These are phyloP conservation scores for Aspergillus wentii DNA, from an alignment of 495 filamentous ascomycete genomes.

Conservation along the genomic window DNA sequence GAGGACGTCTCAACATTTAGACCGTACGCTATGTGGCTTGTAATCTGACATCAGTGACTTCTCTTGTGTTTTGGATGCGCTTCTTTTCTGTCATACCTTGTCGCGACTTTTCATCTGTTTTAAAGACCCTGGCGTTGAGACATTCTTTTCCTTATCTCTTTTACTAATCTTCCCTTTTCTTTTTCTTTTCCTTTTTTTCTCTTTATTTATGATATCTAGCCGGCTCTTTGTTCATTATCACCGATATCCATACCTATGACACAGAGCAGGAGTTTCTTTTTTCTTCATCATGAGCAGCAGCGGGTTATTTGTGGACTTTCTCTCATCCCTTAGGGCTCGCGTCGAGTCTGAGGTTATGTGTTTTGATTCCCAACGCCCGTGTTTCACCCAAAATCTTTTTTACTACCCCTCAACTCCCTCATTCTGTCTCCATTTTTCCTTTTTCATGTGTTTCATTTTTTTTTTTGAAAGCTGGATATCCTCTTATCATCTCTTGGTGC, in stretches of 20 bases:
- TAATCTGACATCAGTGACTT: conserved; percentile 14
- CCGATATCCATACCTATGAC: conserved; percentile 33
- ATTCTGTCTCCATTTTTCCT: conserved; percentile 9
- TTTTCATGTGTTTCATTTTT: conserved; percentile 10
- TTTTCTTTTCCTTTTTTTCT: conserved; percentile 14
- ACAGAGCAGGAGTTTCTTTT: conserved; percentile 27
- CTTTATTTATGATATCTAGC: conserved; percentile 39
- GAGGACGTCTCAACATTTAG: conserved; percentile 30
- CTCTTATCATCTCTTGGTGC: conserved; percentile 30
- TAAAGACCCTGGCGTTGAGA: conserved; percentile 43
- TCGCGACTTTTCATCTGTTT: conserved; percentile 9
- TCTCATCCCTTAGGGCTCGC: conserved; percentile 3
- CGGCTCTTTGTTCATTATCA: conserved; percentile 33
- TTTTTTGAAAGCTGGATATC: conserved; percentile 41
- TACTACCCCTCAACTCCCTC: conserved; percentile 6
- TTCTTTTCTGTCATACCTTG: conserved; percentile 18
- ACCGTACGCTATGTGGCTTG: conserved; percentile 31
- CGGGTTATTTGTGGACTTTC: conserved; percentile 7
- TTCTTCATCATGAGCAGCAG: conserved; percentile 7
- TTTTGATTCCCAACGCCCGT: conserved; percentile 2
- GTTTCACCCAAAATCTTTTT: conserved; percentile 8
- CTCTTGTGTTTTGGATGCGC: conserved; percentile 19
- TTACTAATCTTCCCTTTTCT: conserved; percentile 14
- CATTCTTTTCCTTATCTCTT: conserved; percentile 27
- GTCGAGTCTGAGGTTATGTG: conserved; percentile 3